Evolutionary conservation across 1,139 yeast species (phyloP).

Genomic region (Lodderomyces theae): DNA sequence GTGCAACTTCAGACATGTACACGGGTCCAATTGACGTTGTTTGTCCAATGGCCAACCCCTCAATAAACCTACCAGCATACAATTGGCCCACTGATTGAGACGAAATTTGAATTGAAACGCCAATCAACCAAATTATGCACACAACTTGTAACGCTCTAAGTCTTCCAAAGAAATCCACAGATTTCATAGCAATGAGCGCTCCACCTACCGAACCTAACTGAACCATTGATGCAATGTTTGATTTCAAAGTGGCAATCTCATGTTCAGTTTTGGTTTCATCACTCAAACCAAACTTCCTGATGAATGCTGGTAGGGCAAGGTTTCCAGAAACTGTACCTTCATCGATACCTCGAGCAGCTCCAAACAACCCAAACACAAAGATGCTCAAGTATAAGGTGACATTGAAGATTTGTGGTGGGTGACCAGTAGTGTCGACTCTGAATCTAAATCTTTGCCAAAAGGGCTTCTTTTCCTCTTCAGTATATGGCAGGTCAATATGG

Average conservation of each 20-base stretch:
- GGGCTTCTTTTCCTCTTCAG: constrained; percentile 3
- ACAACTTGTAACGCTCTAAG: constrained; percentile 49
- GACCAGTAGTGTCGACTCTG: constrained; percentile 17
- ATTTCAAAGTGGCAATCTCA: constrained; percentile 45
- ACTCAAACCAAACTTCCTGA: constrained; percentile 42
- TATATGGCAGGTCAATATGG: not conserved
- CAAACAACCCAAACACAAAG: constrained; percentile 55
- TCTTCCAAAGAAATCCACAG: constrained; percentile 56
- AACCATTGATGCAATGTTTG: constrained; percentile 62
- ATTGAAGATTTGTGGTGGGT: constrained; percentile 53
- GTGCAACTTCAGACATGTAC: constrained; percentile 49
- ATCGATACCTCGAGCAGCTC: constrained; percentile 61
- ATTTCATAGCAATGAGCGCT: constrained; percentile 40
- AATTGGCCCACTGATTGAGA: constrained; percentile 45
- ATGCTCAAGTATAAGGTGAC: constrained; percentile 45
- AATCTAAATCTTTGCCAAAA: constrained; percentile 5
- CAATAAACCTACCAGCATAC: constrained; percentile 53
- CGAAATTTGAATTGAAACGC: constrained; percentile 49
- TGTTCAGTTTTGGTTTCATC: constrained; percentile 35
- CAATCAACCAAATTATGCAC: constrained; percentile 44
- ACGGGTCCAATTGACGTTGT: constrained; percentile 58
- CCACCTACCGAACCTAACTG: constrained; percentile 63
- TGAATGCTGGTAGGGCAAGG: constrained; percentile 30
- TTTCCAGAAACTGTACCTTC: constrained; percentile 41
- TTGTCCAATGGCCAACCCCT: constrained; percentile 57